Evolutionary conservation across 140 eudicot genomes (phyloP).

Genomic region (Stevia rebaudiana): DNA sequence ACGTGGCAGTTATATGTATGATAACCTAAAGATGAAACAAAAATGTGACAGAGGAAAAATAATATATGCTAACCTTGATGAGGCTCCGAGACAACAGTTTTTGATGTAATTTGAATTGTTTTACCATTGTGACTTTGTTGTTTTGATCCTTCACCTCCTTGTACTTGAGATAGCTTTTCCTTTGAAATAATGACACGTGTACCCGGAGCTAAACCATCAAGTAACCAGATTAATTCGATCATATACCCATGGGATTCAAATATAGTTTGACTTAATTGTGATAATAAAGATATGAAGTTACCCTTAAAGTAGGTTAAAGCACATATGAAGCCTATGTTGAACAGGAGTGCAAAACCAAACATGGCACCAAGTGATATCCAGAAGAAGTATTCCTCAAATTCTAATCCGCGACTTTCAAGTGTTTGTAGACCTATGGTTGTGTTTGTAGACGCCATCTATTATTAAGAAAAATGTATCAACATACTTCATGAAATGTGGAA

Average conservation of each 20-base stretch:
- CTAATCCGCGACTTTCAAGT: slow-evolving; percentile 61
- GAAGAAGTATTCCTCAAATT: slow-evolving; percentile 36
- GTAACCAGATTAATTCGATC: too few species aligned
- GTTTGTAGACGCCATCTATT: slow-evolving; percentile 38
- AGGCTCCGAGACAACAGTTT: slow-evolving; percentile 18
- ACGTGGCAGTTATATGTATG: too few species aligned
- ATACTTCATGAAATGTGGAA: background rate
- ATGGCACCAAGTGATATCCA: slow-evolving; percentile 76
- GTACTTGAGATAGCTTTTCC: slow-evolving; percentile 41
- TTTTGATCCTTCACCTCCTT: slow-evolving; percentile 30
- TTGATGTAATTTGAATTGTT: slow-evolving; percentile 11
- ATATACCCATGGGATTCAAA: too few species aligned
- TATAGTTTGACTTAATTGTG: background rate
- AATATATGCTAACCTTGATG: slow-evolving; percentile 25
- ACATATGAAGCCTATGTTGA: slow-evolving; percentile 53
- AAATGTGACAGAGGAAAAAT: background rate
- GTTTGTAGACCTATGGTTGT: slow-evolving; percentile 51
- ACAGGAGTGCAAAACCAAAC: slow-evolving; percentile 46
- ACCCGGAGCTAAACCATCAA: slow-evolving; percentile 49
- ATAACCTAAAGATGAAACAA: background rate
- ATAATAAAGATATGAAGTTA: slow-evolving; percentile 16
- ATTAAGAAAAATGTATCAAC: background rate
- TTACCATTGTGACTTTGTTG: slow-evolving; percentile 6
- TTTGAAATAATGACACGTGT: slow-evolving; percentile 61
- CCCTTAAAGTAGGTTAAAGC: slow-evolving; percentile 58